Percentiles rank a stretch among this genome's conserved stretches.
Evolutionary conservation across 2,329 filamentous ascomycete species (phyloP).

Genomic region (Xylariaceae sp.): DNA sequence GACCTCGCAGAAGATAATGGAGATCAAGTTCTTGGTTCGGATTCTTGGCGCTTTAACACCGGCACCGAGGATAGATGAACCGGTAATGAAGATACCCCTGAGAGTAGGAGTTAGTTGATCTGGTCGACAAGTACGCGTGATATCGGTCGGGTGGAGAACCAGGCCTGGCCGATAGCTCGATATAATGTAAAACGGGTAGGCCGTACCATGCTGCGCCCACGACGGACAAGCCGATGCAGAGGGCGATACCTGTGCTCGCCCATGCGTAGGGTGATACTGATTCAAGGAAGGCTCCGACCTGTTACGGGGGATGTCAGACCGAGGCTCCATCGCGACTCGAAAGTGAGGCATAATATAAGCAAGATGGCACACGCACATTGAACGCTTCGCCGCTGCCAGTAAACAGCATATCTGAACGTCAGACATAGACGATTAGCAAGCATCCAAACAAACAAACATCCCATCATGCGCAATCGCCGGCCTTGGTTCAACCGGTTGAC

Average conservation of each 20-base stretch:
- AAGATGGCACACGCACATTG: constrained; percentile 66
- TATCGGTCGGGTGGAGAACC: background rate
- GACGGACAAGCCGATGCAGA: constrained; percentile 94
- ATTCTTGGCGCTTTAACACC: constrained; percentile 96
- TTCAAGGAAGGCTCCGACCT: constrained; percentile 89
- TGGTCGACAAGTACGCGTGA: background rate
- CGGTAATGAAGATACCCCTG: constrained; percentile 99
- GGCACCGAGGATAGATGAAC: constrained; percentile 92
- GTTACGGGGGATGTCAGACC: constrained; percentile 41
- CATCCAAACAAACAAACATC: constrained; percentile 2
- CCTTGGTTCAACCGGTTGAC: background rate
- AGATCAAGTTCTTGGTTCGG: constrained; percentile 98
- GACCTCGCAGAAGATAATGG: constrained; percentile 99
- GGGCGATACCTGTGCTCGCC: constrained; percentile 82
- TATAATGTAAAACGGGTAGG: constrained; percentile 2
- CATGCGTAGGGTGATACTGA: constrained; percentile 90
- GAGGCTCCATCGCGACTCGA: constrained; percentile 3
- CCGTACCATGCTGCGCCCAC: constrained; percentile 93
- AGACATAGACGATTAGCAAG: constrained; percentile 3
- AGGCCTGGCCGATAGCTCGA: background rate
- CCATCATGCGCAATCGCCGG: background rate
- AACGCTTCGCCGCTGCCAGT: constrained; percentile 93
- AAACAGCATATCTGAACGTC: constrained; percentile 84
- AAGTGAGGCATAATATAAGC: background rate
- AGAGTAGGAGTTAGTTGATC: background rate